Conservation (phyloP, 495 filamentous ascomycete genomes). For the Amphirosellinia nigrospora region DNA sequence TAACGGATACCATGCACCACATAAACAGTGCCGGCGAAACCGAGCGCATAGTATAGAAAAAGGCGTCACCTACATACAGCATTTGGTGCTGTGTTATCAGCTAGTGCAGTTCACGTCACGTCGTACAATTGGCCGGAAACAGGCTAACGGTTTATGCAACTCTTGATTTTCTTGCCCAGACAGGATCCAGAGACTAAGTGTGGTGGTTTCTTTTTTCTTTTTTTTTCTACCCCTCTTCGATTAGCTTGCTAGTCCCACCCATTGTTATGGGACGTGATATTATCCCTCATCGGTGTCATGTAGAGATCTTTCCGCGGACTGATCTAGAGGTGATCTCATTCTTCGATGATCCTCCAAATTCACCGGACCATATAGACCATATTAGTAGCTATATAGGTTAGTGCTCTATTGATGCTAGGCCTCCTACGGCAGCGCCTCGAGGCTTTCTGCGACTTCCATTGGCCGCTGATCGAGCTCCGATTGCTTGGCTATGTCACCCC, state of each 20-base stretch:
- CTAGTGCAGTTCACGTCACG: neutral
- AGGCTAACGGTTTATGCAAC: neutral
- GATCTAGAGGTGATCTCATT: conserved; percentile 20
- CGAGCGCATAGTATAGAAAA: conserved; percentile 15
- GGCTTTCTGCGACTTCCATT: neutral
- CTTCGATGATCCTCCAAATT: neutral
- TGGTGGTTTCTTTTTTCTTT: neutral
- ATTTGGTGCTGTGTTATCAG: neutral
- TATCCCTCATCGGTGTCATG: neutral
- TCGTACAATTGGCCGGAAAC: conserved; percentile 1
- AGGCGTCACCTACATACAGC: neutral
- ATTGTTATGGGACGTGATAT: neutral
- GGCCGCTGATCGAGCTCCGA: conserved; percentile 9
- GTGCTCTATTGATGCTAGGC: neutral
- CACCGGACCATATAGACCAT: conserved; percentile 3
- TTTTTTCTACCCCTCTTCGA: neutral
- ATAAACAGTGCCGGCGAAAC: conserved; percentile 19
- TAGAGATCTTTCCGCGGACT: neutral
- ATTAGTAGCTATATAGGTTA: neutral
- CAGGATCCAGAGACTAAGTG: neutral
- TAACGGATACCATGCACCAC: too few relatives aligned
- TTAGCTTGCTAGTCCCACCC: neutral
- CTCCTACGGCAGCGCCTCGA: neutral
- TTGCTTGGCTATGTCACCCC: conserved; percentile 21
- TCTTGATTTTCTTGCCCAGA: neutral